Base-by-base conservation (phyloP, 73 alveolate species). In the Paramecium sexaurelia region DNA sequence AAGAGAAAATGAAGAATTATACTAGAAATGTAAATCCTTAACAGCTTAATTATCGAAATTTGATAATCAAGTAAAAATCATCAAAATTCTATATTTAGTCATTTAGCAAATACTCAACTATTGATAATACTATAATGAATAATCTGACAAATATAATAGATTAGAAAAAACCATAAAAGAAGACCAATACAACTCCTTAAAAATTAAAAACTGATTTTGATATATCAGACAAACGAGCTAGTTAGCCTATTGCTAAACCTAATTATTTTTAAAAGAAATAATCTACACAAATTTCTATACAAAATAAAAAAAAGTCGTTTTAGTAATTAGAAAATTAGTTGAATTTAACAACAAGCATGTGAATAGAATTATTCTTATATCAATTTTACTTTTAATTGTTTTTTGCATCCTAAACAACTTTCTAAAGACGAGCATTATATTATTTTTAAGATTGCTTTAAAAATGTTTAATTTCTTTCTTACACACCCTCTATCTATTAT, bases 1-100 rank as follows among this genome's bases (percentile, higher is more conserved):
- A 71, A 71, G 61, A 35, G 86, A 71, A n/a, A 71, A 71, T 71
- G 61, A 71, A 37, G 86, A 71, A 36, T 20, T 71, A 22, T 71
- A 71, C 35, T 71, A 71, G 56, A 71, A 71, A 37, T 19, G 32
- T n/a, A 29, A 71, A 32, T 71, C 55, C 55, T 71, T 71, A 71
- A 71, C 56, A 26, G 45, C 83, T 24, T 61, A 61, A 61, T 56
- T 56, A 56, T 56, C 15, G 19, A 56, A 56, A 56, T 17, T 61
- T 61, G 83, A 61, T 61, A 61, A 61, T 32, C 35, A 71, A 13
- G 86, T 11, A 71, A 15, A 11, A 32, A 68, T 10, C n/a, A 20
- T 9, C 1, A 13, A 33, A 71, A 11, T 19, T 17, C 17, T 51
- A 35, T 11, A 27, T 71, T 32, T 32, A 71, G 86, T 71, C 86